Evolutionary conservation across 352 stramenopile species (phyloP).

Genomic region (Pythium coloratum): DNA sequence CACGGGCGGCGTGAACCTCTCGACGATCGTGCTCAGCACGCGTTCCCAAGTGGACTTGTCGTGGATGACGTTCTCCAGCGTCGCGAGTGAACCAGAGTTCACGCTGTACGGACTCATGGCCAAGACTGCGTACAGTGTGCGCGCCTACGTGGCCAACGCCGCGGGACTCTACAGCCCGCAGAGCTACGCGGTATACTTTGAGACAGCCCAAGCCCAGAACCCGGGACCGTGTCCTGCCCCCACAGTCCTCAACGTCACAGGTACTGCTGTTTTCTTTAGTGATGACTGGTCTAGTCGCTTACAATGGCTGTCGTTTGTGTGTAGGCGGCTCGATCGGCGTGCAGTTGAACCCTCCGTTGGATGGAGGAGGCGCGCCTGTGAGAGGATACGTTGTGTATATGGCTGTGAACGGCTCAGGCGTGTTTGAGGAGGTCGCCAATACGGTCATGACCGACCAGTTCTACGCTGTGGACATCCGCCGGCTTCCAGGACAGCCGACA

Average conservation of each 20-base stretch:
- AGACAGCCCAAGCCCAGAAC: slow-evolving; percentile 31
- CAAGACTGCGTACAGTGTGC: slow-evolving; percentile 37
- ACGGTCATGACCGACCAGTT: slow-evolving; percentile 27
- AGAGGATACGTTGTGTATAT: slow-evolving; percentile 62
- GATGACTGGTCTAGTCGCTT: not conserved
- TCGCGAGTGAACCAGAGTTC: slow-evolving; percentile 14
- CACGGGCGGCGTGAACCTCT: slow-evolving; percentile 37
- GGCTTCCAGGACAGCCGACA: slow-evolving; percentile 25
- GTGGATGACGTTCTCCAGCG: slow-evolving; percentile 14
- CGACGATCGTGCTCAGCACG: slow-evolving; percentile 30
- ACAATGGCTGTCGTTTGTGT: not conserved
- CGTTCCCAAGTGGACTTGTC: slow-evolving; percentile 16
- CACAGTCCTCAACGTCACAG: slow-evolving; percentile 40
- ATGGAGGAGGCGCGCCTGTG: slow-evolving; percentile 57
- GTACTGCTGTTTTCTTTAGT: slow-evolving; percentile 14
- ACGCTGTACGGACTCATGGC: slow-evolving; percentile 40
- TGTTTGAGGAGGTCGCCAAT: slow-evolving; percentile 38
- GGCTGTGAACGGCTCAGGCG: slow-evolving; percentile 28
- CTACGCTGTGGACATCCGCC: slow-evolving; percentile 37
- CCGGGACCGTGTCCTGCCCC: slow-evolving; percentile 43
- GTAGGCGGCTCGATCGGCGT: slow-evolving; percentile 48
- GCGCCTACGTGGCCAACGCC: slow-evolving; percentile 33
- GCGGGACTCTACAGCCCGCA: slow-evolving; percentile 17
- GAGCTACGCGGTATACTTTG: slow-evolving; percentile 23
- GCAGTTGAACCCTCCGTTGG: slow-evolving; percentile 37